Evolutionary conservation across 78 protist species (phyloP).

Genomic region (Dictyostelium firmibasis): DNA sequence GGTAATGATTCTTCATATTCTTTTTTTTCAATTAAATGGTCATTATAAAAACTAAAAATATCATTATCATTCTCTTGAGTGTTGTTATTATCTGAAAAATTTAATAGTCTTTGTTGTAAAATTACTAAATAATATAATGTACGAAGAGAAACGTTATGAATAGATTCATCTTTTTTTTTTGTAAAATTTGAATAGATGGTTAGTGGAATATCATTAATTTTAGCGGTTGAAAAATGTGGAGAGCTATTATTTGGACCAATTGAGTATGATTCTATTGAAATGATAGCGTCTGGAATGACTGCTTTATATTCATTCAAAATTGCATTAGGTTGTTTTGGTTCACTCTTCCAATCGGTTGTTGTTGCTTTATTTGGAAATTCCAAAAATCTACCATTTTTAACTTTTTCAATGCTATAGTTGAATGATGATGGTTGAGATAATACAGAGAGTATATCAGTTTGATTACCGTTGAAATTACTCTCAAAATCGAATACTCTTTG

Average conservation of each 20-base stretch:
- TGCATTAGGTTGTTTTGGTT: not conserved
- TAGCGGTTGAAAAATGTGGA: not conserved
- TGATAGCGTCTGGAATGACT: not conserved
- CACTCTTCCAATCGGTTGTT: not conserved
- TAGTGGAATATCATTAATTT: not conserved
- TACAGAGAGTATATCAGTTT: not conserved
- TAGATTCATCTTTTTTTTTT: not conserved
- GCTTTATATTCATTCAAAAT: not conserved
- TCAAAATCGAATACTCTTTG: conserved; percentile 5
- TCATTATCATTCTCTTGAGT: not conserved
- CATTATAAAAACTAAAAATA: not conserved
- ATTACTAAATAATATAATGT: not conserved
- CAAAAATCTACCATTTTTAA: not conserved
- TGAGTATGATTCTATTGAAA: not conserved
- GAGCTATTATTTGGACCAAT: not conserved
- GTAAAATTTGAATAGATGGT: not conserved
- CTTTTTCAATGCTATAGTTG: not conserved
- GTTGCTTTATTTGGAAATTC: not conserved
- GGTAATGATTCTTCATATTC: not conserved
- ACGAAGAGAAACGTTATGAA: not conserved
- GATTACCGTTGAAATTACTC: not conserved
- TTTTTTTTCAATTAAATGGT: not conserved
- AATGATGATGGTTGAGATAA: not conserved
- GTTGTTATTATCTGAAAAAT: not conserved
- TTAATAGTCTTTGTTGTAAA: not conserved